Evolutionary conservation across 805 yeast genomes (phyloP), one percentile per base, ranked within the genome.

Genomic region (Candida incommunis): DNA sequence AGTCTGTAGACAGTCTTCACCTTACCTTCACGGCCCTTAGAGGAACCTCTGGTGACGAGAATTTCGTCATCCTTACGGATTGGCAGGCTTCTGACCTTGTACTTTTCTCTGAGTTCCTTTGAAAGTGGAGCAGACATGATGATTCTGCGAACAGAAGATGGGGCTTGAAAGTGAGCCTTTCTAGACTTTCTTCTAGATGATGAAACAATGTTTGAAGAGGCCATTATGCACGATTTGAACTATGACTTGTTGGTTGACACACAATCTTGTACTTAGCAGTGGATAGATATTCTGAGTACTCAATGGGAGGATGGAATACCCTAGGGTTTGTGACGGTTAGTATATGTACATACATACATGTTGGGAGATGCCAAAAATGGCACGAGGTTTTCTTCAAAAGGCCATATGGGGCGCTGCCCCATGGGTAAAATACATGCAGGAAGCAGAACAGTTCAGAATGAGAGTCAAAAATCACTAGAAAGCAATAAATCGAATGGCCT

Each of bases 21-120:
- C 75, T 87, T 85, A 74, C 98, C 98, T 78, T 90, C 98, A 64
- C 90, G 87, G 71, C 97, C 98, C 80, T 92, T 92, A 83, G 85
- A 84, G 67, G 97, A 84, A 68, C 98, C 98, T 76, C 98, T 90
- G 70, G 82, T 90, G 66, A 92, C 92, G 63, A 76, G 71, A 62
- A 92, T 95, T 72, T 83, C 86, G 70, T 92, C 98, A 63, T 88
- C 94, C 74, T 83, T 82, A 82, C 96, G 92, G 78, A 92, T 80
- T 71, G 98, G 98, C 58, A 92, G 75, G 61, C 96, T 75, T 69
- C 80, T 86, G 74, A 92, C 76, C 71, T 87, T 87, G 85, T 88
- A 92, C 78, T 92, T 81, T 71, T 82, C 94, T 71, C 94, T 82
- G 74, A 92, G 84, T 78, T 92, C 98, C 80, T 92, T 92, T 64